Evolutionary conservation across 495 filamentous ascomycete genomes (phyloP).

Genomic region (Friedmanniomyces simplex): DNA sequence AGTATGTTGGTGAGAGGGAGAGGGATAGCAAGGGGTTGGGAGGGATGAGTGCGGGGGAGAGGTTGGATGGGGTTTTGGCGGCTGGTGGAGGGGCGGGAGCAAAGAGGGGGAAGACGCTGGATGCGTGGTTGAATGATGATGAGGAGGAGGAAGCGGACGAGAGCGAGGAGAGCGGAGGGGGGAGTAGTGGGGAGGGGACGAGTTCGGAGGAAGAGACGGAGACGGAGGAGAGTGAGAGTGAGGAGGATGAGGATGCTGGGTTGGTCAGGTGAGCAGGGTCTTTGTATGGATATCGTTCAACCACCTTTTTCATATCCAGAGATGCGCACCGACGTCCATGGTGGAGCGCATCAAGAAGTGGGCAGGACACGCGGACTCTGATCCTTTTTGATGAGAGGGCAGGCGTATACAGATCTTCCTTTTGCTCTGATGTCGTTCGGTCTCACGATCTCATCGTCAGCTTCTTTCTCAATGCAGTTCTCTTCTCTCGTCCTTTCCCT

Average conservation of each 20-base stretch:
- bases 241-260: constrained; percentile 36
- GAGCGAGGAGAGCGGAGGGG: constrained; percentile 33
- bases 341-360: too few relatives aligned
- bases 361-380: too few relatives aligned
- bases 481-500: too few relatives aligned
- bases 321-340: too few relatives aligned
- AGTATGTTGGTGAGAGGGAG: constrained; percentile 22
- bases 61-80: constrained; percentile 25
- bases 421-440: too few relatives aligned
- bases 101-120: constrained; percentile 58
- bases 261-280: constrained; percentile 30
- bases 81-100: constrained; percentile 20
- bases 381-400: too few relatives aligned
- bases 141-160: constrained; percentile 39
- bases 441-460: too few relatives aligned
- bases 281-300: neutral
- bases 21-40: neutral
- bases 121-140: constrained; percentile 80
- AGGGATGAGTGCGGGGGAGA: constrained; percentile 13
- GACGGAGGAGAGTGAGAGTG: constrained; percentile 33
- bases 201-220: constrained; percentile 38
- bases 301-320: neutral
- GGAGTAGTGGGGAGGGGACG: constrained; percentile 31
- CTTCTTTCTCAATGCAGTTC: too few relatives aligned
- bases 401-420: too few relatives aligned